Conservation (phyloP, 371 early-diverging fungal species). For the Circinella minor region DNA sequence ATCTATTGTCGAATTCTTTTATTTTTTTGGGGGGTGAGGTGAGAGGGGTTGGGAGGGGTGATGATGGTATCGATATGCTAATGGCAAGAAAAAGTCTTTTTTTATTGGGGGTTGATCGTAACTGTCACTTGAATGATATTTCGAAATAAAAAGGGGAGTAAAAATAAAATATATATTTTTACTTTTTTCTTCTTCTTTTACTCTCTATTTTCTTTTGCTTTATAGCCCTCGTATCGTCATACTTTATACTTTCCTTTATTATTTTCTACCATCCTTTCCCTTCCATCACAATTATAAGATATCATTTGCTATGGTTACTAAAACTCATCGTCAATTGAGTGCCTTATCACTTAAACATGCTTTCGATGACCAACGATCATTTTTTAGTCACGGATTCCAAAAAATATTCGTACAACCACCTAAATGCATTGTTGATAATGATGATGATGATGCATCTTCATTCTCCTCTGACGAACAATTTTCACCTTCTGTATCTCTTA, state of each 20-base stretch:
- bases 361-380: neutral
- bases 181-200: too few relatives aligned
- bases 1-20: too few relatives aligned
- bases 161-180: too few relatives aligned
- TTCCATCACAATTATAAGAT: neutral
- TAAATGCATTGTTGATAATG: neutral
- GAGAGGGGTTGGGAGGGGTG: too few relatives aligned
- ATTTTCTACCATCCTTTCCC: neutral
- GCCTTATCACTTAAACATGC: slow-evolving; percentile 2
- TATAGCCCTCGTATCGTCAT: too few relatives aligned
- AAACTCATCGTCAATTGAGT: slow-evolving; percentile 1
- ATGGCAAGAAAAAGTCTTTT: too few relatives aligned
- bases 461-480: neutral
- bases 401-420: slow-evolving; percentile 1
- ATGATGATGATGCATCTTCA: neutral
- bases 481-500: neutral
- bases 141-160: too few relatives aligned
- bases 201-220: too few relatives aligned
- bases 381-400: slow-evolving; percentile 3
- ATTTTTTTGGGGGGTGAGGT: too few relatives aligned
- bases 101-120: too few relatives aligned
- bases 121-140: too few relatives aligned
- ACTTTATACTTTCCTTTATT: neutral
- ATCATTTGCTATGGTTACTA: slow-evolving; percentile 1
- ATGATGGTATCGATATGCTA: too few relatives aligned